A percentile compares a stretch with the other conserved stretches of the same genome.
Evolutionary conservation across 83 land plant genomes (phyloP).

Genomic region (Picea abies): DNA sequence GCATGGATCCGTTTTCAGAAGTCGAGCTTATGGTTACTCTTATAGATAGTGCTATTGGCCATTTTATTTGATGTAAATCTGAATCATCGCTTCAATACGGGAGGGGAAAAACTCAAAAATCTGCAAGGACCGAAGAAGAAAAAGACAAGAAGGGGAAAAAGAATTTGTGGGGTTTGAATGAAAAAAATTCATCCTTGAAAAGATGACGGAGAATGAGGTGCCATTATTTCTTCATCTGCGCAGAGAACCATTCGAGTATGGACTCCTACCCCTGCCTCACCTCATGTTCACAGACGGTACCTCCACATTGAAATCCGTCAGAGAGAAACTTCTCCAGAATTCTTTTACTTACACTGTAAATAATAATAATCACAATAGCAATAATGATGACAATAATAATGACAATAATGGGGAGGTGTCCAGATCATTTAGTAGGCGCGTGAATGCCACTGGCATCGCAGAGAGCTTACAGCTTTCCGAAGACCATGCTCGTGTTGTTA

Average conservation of each 20-base stretch:
- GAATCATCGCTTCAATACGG: no score
- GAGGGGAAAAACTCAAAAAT: no score
- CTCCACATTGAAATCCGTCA: slow-evolving; percentile 45
- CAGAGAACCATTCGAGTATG: slow-evolving; percentile 97
- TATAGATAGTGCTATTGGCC: no score
- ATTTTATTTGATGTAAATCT: no score
- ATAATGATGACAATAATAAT: neutral
- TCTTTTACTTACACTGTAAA: slow-evolving; percentile 19
- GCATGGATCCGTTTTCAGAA: no score
- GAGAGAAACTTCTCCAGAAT: slow-evolving; percentile 34
- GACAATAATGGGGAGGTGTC: slow-evolving; percentile 19
- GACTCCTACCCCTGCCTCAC: slow-evolving; percentile 89
- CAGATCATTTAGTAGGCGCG: slow-evolving; percentile 25
- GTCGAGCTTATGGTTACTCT: no score
- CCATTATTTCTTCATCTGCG: slow-evolving; percentile 61
- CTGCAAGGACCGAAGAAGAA: no score
- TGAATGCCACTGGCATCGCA: slow-evolving; percentile 56
- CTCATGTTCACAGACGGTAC: slow-evolving; percentile 74
- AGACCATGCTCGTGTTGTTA: slow-evolving; percentile 73
- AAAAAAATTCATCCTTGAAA: slow-evolving; percentile 3
- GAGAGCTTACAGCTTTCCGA: slow-evolving; percentile 61
- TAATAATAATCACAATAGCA: slow-evolving; percentile 7
- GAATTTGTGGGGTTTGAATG: slow-evolving; percentile 1
- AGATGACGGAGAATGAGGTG: slow-evolving; percentile 14
- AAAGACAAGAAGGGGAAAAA: no score